These are phyloP conservation scores for Agastache rugosa DNA, from an alignment of 257 asterid species.

Conservation along the genomic window DNA sequence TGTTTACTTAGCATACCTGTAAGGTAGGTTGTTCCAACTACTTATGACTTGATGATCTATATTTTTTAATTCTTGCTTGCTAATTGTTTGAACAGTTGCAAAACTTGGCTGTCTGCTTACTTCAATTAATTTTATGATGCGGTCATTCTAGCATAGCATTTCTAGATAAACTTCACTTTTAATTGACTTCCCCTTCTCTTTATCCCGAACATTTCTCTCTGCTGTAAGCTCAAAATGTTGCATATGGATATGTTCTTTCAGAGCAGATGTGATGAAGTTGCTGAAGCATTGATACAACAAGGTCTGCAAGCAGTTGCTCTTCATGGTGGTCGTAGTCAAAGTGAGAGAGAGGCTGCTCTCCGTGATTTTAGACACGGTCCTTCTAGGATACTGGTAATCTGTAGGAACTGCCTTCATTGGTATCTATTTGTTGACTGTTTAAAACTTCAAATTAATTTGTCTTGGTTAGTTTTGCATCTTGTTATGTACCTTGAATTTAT, in stretches of 20 bases:
- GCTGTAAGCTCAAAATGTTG: constrained; percentile 35
- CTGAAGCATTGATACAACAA: constrained; percentile 80
- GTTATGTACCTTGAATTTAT: constrained; percentile 20
- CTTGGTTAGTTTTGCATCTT: constrained; percentile 34
- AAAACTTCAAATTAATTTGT: constrained; percentile 5
- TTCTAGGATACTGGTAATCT: constrained; percentile 67
- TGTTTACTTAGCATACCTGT: too few species aligned
- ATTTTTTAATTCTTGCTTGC: constrained; percentile 10
- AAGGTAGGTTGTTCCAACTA: constrained; percentile 12
- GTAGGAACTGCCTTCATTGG: constrained; percentile 13
- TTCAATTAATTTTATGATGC: constrained; percentile 13
- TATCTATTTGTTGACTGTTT: constrained; percentile 25
- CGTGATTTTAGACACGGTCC: constrained; percentile 82
- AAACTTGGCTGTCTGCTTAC: background rate
- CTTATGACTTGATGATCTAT: background rate
- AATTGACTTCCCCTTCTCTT: background rate
- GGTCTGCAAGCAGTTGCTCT: constrained; percentile 83
- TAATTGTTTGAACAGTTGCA: constrained; percentile 7
- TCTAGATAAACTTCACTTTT: constrained; percentile 30
- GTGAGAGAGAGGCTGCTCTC: constrained; percentile 86
- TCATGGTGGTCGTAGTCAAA: constrained; percentile 95
- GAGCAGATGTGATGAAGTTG: constrained; percentile 92
- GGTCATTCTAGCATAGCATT: constrained; percentile 6
- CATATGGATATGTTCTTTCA: constrained; percentile 48
- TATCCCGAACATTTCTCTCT: background rate